Evolutionary conservation across 2,329 filamentous ascomycete species (phyloP).

Genomic region (Xylaria sp.): DNA sequence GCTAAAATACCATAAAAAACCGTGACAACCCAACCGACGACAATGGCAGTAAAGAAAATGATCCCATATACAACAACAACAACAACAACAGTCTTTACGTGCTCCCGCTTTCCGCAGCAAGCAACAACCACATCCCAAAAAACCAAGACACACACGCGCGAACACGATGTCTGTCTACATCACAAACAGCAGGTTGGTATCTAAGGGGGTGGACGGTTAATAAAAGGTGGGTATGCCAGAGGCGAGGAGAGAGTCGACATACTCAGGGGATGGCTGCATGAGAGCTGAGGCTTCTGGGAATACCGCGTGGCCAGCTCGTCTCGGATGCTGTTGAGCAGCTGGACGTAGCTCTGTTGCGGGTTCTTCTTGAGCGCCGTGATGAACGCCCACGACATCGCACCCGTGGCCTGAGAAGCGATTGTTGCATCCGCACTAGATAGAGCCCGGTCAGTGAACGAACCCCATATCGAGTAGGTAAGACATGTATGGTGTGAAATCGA

Average conservation of each 20-base stretch:
- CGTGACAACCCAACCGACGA: conserved; percentile 1
- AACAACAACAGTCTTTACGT: no score
- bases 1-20: conserved; percentile 14
- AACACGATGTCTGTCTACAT: conserved; percentile 60
- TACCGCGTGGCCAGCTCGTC: conserved; percentile 88
- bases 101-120: no score
- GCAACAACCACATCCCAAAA: no score
- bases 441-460: conserved; percentile 29
- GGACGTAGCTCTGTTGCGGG: conserved; percentile 92
- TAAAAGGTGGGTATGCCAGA: conserved; percentile 6
- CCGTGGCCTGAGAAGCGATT: conserved; percentile 86
- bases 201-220: conserved; percentile 42
- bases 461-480: background rate
- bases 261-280: conserved; percentile 95
- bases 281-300: conserved; percentile 92
- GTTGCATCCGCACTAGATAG: conserved; percentile 89
- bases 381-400: conserved; percentile 98
- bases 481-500: conserved; percentile 2
- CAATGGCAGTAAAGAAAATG: conserved; percentile 7
- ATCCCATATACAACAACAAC: background rate
- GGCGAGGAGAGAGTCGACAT: conserved; percentile 43
- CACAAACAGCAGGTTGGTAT: conserved; percentile 68
- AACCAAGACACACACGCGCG: background rate
- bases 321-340: conserved; percentile 92
- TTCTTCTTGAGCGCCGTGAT: conserved; percentile 90